Percentiles rank a stretch among this genome's conserved stretches.
phyloP scores from a whole-genome alignment of 176 grass and related monocot species.

The Dactylis glomerata region DNA sequence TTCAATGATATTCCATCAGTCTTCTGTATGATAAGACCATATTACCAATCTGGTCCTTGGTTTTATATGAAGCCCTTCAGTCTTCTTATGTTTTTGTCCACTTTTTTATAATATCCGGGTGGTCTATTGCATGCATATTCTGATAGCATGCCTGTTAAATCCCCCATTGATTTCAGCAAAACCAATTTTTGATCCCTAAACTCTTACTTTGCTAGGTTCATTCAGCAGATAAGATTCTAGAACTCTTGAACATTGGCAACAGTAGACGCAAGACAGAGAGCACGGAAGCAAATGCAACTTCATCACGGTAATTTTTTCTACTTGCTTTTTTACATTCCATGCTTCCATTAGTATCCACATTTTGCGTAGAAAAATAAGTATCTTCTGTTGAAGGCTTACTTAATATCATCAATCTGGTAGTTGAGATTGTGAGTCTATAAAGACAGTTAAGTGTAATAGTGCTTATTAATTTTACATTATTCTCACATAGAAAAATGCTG shows the following conservation, averaged over 20 bases:
- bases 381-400: neutral
- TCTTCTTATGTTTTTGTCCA: neutral
- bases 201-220: slow-evolving; percentile 62
- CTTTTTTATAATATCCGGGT: neutral
- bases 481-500: neutral
- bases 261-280: slow-evolving; percentile 96
- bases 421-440: neutral
- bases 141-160: neutral
- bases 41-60: neutral
- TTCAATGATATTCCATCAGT: neutral
- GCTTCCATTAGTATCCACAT: neutral
- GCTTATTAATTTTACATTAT: neutral
- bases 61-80: slow-evolving; percentile 1
- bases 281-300: slow-evolving; percentile 92
- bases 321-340: neutral
- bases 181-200: neutral
- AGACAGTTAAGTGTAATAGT: neutral
- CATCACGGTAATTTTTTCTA: slow-evolving; percentile 66
- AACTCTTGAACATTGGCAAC: slow-evolving; percentile 96
- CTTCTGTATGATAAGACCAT: neutral
- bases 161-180: neutral
- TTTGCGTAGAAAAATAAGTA: neutral
- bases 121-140: neutral
- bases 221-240: slow-evolving; percentile 96
- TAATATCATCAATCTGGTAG: slow-evolving; percentile 5